phyloP scores from a whole-genome alignment of 495 filamentous ascomycete genomes.

The Daldinia decipiens region DNA sequence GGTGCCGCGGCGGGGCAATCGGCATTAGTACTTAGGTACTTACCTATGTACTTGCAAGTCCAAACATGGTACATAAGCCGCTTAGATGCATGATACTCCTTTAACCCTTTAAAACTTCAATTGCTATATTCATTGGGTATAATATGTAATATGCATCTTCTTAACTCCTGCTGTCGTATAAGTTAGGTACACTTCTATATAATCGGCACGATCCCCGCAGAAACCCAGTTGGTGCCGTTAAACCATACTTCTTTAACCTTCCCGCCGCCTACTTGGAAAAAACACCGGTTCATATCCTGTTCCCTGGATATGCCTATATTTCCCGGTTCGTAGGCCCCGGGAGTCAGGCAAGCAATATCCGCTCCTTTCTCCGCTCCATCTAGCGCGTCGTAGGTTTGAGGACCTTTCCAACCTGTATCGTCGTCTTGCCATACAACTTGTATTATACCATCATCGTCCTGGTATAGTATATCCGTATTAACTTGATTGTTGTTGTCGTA shows the following conservation, averaged over 20 bases:
- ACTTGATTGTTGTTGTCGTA: constrained; percentile 36
- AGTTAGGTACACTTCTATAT: not conserved
- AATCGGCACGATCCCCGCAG: constrained; percentile 23
- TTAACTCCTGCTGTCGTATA: not conserved
- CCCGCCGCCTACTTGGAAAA: constrained; percentile 11
- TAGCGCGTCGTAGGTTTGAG: constrained; percentile 32
- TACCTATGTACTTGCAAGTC: not conserved
- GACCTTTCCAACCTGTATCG: constrained; percentile 33
- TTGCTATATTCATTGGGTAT: constrained; percentile 1
- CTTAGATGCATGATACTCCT: not conserved
- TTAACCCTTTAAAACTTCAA: not conserved
- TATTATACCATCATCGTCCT: constrained; percentile 27
- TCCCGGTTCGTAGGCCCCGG: constrained; percentile 11
- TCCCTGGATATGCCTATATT: constrained; percentile 24
- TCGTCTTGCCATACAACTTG: constrained; percentile 38
- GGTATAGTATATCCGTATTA: constrained; percentile 39
- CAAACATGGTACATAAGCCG: too few relatives aligned
- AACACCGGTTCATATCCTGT: constrained; percentile 40
- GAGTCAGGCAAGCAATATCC: constrained; percentile 30
- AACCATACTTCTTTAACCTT: constrained; percentile 39
- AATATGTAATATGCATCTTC: constrained; percentile 6
- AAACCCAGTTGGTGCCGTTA: constrained; percentile 23
- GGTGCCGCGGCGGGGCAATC: constrained; percentile 1
- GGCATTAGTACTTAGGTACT: not conserved
- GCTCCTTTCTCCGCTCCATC: constrained; percentile 18